These are phyloP conservation scores for Claviceps spartinae DNA, from an alignment of 2,329 filamentous ascomycete species.

Conservation along the genomic window DNA sequence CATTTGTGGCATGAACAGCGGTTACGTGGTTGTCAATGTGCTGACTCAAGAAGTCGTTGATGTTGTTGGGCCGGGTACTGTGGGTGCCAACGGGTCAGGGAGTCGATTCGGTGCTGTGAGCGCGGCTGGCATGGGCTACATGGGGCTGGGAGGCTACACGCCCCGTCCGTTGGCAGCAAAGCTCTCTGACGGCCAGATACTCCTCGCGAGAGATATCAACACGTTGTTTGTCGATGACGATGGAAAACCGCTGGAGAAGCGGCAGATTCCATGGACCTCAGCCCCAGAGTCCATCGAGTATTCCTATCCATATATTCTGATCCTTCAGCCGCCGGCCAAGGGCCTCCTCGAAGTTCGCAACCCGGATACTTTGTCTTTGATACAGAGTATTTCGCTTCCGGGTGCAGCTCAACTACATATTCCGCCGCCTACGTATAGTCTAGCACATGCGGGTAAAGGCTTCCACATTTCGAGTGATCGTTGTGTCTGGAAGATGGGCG, in stretches of 20 bases:
- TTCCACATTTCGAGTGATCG: slow-evolving; percentile 89
- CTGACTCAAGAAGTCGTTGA: slow-evolving; percentile 60
- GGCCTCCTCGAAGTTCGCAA: slow-evolving; percentile 83
- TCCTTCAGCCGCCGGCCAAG: slow-evolving; percentile 70
- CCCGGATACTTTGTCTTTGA: slow-evolving; percentile 75
- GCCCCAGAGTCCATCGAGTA: slow-evolving; percentile 89
- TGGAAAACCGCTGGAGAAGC: slow-evolving; percentile 67
- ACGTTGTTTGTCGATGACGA: slow-evolving; percentile 80
- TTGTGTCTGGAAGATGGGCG: slow-evolving; percentile 90
- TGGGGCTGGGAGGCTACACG: slow-evolving; percentile 83
- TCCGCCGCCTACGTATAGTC: slow-evolving; percentile 77
- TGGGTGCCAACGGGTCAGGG: slow-evolving; percentile 49
- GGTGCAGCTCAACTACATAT: slow-evolving; percentile 80
- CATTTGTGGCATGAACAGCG: slow-evolving; percentile 80
- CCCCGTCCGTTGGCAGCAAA: slow-evolving; percentile 80
- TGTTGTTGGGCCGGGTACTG: slow-evolving; percentile 62
- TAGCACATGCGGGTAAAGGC: slow-evolving; percentile 92
- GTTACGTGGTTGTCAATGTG: slow-evolving; percentile 82
- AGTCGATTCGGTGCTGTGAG: slow-evolving; percentile 73
- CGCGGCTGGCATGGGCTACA: slow-evolving; percentile 86
- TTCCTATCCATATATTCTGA: slow-evolving; percentile 89
- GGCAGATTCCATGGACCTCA: slow-evolving; percentile 81
- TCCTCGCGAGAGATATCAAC: slow-evolving; percentile 96
- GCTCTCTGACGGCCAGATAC: slow-evolving; percentile 67
- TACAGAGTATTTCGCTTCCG: slow-evolving; percentile 74